phyloP scores from a whole-genome alignment of 2,329 filamentous ascomycete species.

The Paraconiothyrium sp. region DNA sequence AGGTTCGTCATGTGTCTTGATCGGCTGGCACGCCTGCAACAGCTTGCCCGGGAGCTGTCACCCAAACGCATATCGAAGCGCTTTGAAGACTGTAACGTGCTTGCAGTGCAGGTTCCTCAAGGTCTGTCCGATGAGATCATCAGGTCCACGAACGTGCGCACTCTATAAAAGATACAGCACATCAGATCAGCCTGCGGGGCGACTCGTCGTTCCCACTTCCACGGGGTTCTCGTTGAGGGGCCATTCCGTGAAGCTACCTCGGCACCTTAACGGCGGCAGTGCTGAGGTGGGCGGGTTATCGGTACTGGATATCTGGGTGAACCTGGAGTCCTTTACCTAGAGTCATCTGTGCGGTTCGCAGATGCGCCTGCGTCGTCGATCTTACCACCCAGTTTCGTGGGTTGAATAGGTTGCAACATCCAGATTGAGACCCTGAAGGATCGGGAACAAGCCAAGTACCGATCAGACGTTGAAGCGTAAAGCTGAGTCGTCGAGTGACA shows the following conservation, averaged over 20 bases:
- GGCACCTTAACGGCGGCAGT: not conserved
- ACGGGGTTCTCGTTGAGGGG: not conserved
- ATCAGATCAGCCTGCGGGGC: not conserved
- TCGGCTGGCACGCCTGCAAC: not conserved
- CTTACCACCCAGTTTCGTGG: not conserved
- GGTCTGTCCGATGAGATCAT: not conserved
- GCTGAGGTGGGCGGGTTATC: not conserved
- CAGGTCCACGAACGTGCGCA: no score
- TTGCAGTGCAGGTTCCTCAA: not conserved
- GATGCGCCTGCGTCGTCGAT: not conserved
- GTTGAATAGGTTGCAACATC: not conserved
- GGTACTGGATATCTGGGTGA: not conserved
- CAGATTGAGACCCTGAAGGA: not conserved
- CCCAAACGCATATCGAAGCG: conserved; percentile 3
- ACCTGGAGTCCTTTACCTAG: not conserved
- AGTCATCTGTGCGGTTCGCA: not conserved
- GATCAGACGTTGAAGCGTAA: not conserved
- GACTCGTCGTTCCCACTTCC: not conserved
- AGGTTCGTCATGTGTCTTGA: not conserved
- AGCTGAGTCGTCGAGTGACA: not conserved
- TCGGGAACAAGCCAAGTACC: not conserved
- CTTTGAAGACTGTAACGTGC: not conserved
- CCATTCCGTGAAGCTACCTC: not conserved
- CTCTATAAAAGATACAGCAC: not conserved
- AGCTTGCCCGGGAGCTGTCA: not conserved